Conservation (phyloP, 306 rosid genomes). For the Begonia fuchsioides region DNA sequence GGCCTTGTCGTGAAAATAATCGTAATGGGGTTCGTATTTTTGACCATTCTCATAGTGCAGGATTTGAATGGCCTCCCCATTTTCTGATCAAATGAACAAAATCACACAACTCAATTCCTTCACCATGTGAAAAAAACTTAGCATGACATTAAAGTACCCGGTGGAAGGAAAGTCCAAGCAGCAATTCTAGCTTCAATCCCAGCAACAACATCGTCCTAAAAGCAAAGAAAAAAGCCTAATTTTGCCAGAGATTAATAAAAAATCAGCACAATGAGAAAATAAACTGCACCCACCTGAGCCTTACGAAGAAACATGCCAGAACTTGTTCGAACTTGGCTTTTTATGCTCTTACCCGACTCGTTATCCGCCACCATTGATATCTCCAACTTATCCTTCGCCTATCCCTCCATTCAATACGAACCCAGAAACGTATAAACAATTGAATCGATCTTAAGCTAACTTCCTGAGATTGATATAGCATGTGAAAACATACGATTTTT, state of each 20-base stretch:
- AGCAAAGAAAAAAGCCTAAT: constrained; percentile 9
- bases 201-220: constrained; percentile 58
- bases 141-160: constrained; percentile 29
- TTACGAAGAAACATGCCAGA: constrained; percentile 76
- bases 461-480: too few relatives aligned
- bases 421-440: background rate
- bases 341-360: constrained; percentile 62
- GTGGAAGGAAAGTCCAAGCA: too few relatives aligned
- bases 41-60: constrained; percentile 73
- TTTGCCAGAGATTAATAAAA: background rate
- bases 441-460: background rate
- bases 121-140: background rate
- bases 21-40: too few relatives aligned
- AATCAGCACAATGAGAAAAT: background rate
- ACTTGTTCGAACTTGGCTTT: constrained; percentile 80
- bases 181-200: too few relatives aligned
- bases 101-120: constrained; percentile 2
- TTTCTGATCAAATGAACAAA: constrained; percentile 30
- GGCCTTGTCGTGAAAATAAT: constrained; percentile 61
- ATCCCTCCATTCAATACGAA: constrained; percentile 14
- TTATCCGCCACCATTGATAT: constrained; percentile 85
- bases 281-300: constrained; percentile 39
- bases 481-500: background rate
- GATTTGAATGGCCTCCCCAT: constrained; percentile 81
- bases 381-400: constrained; percentile 81